Conservation (phyloP, 164 flowering plant genomes). For the Stephania yunnanensis region DNA sequence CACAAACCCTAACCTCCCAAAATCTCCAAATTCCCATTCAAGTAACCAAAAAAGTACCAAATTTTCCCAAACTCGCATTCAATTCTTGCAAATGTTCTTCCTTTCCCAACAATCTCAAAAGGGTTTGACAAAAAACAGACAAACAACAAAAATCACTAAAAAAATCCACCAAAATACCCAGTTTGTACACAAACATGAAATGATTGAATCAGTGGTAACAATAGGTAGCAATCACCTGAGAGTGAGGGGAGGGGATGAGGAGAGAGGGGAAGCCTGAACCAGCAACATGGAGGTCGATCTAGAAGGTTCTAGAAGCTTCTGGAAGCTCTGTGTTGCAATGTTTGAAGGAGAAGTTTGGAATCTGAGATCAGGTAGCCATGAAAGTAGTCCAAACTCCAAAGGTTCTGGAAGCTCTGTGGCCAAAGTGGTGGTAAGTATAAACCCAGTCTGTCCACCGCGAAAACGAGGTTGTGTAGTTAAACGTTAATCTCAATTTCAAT, state of each 20-base stretch:
- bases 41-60: neutral
- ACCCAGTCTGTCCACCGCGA: no score
- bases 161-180: neutral
- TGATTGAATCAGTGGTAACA: neutral
- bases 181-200: neutral
- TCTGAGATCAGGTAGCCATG: neutral
- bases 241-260: conserved; percentile 8
- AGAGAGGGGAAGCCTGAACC: conserved; percentile 15
- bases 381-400: neutral
- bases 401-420: neutral
- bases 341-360: neutral
- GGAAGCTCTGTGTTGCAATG: neutral
- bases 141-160: neutral
- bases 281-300: conserved; percentile 13
- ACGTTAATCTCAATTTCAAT: no score
- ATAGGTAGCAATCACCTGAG: conserved; percentile 3
- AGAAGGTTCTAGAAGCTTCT: conserved; percentile 7
- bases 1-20: neutral
- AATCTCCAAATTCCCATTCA: neutral
- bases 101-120: neutral
- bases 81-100: neutral
- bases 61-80: neutral
- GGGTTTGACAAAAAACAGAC: neutral
- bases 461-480: neutral
- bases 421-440: neutral